phyloP scores from a whole-genome alignment of 1,139 yeast species.

The Yamadazyma triangularis region DNA sequence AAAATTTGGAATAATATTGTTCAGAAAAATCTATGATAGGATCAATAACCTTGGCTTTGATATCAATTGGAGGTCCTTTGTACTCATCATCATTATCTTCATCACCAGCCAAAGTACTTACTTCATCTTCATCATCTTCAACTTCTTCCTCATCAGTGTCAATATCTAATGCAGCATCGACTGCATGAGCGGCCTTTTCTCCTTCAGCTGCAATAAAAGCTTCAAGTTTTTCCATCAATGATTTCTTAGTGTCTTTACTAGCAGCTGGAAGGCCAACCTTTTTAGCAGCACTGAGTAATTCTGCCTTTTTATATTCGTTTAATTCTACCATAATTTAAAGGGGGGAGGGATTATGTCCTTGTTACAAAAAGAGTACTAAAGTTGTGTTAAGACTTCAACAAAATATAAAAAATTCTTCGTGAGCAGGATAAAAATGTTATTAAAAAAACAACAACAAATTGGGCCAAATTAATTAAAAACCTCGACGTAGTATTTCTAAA shows the following conservation, averaged over 20 bases:
- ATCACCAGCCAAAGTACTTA: constrained; percentile 20
- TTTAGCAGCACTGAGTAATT: constrained; percentile 30
- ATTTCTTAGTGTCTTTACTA: constrained; percentile 40
- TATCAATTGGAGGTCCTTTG: constrained; percentile 40
- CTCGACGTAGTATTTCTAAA: too few relatives aligned
- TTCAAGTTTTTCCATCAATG: constrained; percentile 40
- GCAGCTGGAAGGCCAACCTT: constrained; percentile 31
- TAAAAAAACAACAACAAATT: too few relatives aligned
- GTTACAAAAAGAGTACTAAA: too few relatives aligned
- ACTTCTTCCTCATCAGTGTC: constrained; percentile 19
- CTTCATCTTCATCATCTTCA: constrained; percentile 11
- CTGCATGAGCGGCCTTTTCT: constrained; percentile 30
- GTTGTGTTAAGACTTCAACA: too few relatives aligned
- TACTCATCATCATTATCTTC: constrained; percentile 23
- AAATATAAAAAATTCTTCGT: not conserved
- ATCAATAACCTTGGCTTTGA: constrained; percentile 35
- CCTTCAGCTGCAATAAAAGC: constrained; percentile 32
- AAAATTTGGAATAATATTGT: constrained; percentile 21
- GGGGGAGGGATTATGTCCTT: too few relatives aligned
- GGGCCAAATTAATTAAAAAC: too few relatives aligned
- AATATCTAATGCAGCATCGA: constrained; percentile 16
- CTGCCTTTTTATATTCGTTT: constrained; percentile 26
- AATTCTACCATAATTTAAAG: constrained; percentile 14
- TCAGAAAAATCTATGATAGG: constrained; percentile 34
- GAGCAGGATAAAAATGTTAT: not conserved